A percentile compares a stretch with the other conserved stretches of the same genome.
Conservation (phyloP, 2,329 filamentous ascomycete genomes). For the Alternaria postmessia region DNA sequence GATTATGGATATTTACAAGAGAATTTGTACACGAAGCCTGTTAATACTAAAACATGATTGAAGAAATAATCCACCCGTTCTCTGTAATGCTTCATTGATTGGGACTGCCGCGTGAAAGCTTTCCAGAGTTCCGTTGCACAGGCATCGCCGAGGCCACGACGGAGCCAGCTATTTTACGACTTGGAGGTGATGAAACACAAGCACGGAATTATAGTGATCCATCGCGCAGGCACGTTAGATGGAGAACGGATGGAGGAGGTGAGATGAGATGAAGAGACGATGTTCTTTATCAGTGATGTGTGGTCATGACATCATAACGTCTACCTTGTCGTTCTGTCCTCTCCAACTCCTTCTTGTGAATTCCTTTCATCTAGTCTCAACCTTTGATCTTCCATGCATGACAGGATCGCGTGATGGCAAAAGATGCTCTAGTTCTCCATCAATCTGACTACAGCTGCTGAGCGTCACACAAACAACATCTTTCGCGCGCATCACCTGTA, state of each 20-base stretch:
- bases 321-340: too few relatives aligned
- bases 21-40: background rate
- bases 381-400: too few relatives aligned
- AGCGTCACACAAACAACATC: background rate
- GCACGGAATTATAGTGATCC: accelerated
- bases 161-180: background rate
- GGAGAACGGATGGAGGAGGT: background rate
- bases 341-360: background rate
- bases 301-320: background rate
- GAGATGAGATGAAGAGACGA: background rate
- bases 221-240: background rate
- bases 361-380: too few relatives aligned
- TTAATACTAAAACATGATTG: background rate
- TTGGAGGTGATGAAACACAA: background rate
- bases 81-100: background rate
- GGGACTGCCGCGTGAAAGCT: background rate
- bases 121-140: background rate
- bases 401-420: too few relatives aligned
- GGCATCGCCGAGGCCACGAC: background rate
- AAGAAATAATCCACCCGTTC: background rate
- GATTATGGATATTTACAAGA: background rate
- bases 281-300: background rate
- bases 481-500: background rate
- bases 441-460: background rate
- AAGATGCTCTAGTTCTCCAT: background rate